Evolutionary conservation across 805 yeast genomes (phyloP), one percentile per base, ranked within the genome.

Genomic region (Ogataea angusta): DNA sequence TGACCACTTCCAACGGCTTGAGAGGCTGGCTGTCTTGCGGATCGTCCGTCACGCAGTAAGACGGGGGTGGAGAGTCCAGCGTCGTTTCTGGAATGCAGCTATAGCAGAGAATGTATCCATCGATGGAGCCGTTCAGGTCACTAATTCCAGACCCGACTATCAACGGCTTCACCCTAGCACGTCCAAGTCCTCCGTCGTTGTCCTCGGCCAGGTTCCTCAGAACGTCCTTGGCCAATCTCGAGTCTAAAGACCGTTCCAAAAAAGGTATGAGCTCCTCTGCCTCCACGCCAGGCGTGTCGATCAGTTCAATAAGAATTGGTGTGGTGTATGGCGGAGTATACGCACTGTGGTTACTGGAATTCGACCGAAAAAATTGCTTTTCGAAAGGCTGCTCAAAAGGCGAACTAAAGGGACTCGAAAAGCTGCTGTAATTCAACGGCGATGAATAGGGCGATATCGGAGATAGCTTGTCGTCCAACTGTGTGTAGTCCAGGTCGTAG

Each of bases 121-220:
- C 83, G n/a, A 85, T 73, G 23, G 76, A 69, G 4, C 89, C 90
- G 55, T 85, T 83, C 50, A 85, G 60, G 45, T 83, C 91, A 30
- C 86, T 75, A 5, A 89, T 85, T 1, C 93, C 93, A 27, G 87
- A 79, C 5, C 88, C 91, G 3, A 82, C 85, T 10, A 85, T 59
- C 40, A 85, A 58, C 3, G 90, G 85, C 38, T 78, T 79, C 5
- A 87, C 80, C 10, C 62, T 40, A 3, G 62, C 57, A 28, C 66
- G 48, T 25, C 46, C 51, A 18, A 34, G 36, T 6, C 36, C 38
- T 1, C 49, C 49, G 28, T 53, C 51, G 27, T 39, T 35, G 22
- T 46, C 82, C 45, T 77, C 68, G 4, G 84, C 85, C 36, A 85
- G 62, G 36, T 82, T 82, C 34, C 70, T 70, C 21, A 85, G 60